Conservation (phyloP, 169 alveolate genomes). For the Plasmodium gonderi region DNA sequence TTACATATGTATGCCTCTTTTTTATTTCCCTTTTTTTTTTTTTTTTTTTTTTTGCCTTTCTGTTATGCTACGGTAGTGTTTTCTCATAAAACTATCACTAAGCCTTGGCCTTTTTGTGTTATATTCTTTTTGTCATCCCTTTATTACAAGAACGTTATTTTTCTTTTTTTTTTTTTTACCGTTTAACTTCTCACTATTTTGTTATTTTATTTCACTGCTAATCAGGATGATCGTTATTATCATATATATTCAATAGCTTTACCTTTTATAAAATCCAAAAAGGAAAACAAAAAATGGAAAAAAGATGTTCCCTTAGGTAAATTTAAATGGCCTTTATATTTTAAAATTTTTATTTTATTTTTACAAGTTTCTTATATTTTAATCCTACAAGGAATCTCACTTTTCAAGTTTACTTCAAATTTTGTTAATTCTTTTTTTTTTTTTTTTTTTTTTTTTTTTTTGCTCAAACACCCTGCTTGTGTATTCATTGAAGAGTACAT, state of each 20-base stretch:
- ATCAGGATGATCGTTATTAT: neutral
- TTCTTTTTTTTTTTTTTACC: neutral
- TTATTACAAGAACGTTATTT: neutral
- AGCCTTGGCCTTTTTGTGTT: neutral
- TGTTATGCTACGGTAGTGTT: neutral
- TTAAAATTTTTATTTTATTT: neutral
- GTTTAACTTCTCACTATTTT: neutral
- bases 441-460: no score
- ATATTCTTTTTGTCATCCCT: neutral
- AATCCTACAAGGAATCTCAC: neutral
- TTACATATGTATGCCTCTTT: neutral
- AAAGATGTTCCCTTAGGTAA: neutral
- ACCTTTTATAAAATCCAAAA: neutral
- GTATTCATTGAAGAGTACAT: no score
- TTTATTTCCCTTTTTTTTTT: neutral
- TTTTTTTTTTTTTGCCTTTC: neutral
- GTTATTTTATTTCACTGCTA: neutral
- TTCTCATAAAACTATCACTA: neutral
- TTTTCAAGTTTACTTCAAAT: neutral
- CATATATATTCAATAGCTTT: neutral
- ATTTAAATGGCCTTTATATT: neutral
- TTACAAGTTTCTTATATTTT: neutral
- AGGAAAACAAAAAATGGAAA: neutral
- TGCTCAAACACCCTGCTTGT: no score
- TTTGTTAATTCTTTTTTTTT: neutral